Evolutionary conservation across 1,284 basidiomycete species (phyloP), one percentile per base, ranked within the genome.

Genomic region (Irpex lacteus): DNA sequence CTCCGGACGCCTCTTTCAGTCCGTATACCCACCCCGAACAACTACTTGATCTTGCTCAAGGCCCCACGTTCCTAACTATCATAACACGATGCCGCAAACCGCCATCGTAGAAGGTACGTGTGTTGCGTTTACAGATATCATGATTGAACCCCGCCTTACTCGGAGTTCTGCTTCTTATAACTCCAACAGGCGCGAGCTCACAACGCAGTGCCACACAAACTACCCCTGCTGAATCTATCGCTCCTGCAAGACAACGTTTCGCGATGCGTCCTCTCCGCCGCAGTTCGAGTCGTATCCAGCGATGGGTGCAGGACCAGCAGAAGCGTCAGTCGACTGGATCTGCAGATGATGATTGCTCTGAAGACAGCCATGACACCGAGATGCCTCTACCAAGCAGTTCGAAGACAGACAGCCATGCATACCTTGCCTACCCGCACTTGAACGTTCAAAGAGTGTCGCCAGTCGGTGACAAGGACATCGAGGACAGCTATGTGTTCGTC

Each of bases 281-380:
- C 61, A 84, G 84, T 57, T 84, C 87, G 9, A 88, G 86, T 72
- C 81, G 85, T 72, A 78, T 91, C 63, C 81, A 87, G 68, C 85
- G 82, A 65, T 91, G 90, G 90, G 84, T 91, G 59, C 77, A 81
- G 53, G 87, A 90, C 56, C 86, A 90, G 71, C 85, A 85, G 40
- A 63, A 63, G 49, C 58, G 67, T 26, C 63, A 63, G 53, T 57
- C 65, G 44, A 34, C 34, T 57, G 62, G 62, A 38, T 56, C 63
- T n/a, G 40, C 38, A 5, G 63, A 61, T 34, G 32, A 34, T 4
- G 38, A 53, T 52, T 61, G 21, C n/a, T 56, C 66, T 32, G 52
- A 65, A 40, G 49, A 58, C 70, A 32, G 69, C 74, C 47, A 71
- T 71, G 40, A 70, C 72, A 19, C 63, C 65, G 37, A 66, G 75